Evolutionary conservation across 2,329 filamentous ascomycete genomes (phyloP), one percentile per base, ranked within the genome.

Genomic region (Trichoderma koningiopsis): DNA sequence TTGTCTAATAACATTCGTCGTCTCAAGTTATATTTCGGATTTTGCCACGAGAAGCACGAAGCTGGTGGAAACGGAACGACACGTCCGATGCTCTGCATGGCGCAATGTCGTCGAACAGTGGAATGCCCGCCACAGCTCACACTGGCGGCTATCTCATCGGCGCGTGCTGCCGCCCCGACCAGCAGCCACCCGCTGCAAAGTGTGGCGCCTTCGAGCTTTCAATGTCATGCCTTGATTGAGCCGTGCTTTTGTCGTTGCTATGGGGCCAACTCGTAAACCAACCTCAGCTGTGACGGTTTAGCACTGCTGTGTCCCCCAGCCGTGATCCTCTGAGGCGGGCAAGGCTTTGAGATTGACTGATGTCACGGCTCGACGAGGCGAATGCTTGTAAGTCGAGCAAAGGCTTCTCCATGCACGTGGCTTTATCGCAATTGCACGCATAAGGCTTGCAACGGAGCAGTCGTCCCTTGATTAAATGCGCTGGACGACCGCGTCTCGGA

Each of bases 381-480:
- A 22, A 7, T 35, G 7, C 33, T 35, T 35, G 33, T 14, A 22
- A 2, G 49, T 55, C 52, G 24, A 27, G 5, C 10, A 14, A 60
- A 11, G 3, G 4, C 53, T 6, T 56, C 35, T 55, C n/a, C 49
- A 31, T 31, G 40, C 33, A 27, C n/a, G 47, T 64, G 49, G 61
- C 2, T 35, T 13, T 35, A 13, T 13, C 3, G 13, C 5, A 11
- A 47, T 16, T 47, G n/a, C 43, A 22, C 27, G 31, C 33, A 63
- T 40, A 49, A 49, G 47, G 29, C 19, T 29, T 53, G 31, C 4
- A 27, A 53, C 47, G 47, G 61, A 64, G 61, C 61, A 56, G 29
- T 29, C 33, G 33, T 64, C 19, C 61, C 61, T 31, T 56, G 61
- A 55, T 64, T n/a, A 64, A 57, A 24, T 65, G 22, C 24, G 37